A percentile compares a stretch with the other conserved stretches of the same genome.
These are phyloP conservation scores for Claviceps monticola DNA, from an alignment of 2,329 filamentous ascomycete genomes.

Conservation along the genomic window DNA sequence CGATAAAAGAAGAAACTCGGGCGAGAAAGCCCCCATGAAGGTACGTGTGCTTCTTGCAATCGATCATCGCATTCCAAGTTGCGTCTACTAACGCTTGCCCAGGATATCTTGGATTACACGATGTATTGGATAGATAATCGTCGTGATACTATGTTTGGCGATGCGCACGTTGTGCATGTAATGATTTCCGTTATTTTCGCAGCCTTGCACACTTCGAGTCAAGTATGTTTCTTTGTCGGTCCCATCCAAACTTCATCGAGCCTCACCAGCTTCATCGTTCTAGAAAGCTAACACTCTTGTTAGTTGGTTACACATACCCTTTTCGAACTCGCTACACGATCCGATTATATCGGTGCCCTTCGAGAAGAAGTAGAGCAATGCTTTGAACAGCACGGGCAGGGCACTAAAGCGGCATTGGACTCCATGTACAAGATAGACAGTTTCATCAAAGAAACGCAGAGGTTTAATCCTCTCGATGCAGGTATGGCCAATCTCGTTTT, in stretches of 20 bases:
- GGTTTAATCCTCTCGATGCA: constrained; percentile 8
- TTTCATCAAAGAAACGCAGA: constrained; percentile 10
- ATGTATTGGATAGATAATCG: constrained; percentile 7
- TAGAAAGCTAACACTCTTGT: background rate
- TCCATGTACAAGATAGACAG: constrained; percentile 8
- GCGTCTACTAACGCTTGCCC: background rate
- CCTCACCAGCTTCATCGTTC: background rate
- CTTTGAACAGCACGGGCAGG: constrained; percentile 5
- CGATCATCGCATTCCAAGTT: background rate
- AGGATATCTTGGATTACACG: constrained; percentile 8
- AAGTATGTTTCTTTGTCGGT: constrained; percentile 1
- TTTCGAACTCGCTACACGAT: constrained; percentile 8
- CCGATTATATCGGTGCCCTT: constrained; percentile 4
- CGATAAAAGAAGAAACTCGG: background rate
- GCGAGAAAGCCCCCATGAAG: constrained; percentile 5
- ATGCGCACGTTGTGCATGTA: constrained; percentile 5
- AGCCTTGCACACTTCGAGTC: constrained; percentile 8
- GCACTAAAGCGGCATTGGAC: constrained; percentile 4
- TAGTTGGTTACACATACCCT: constrained; percentile 4
- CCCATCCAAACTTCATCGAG: too few species aligned
- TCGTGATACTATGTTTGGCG: background rate
- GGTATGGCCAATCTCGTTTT: background rate
- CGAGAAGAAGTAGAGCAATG: constrained; percentile 6
- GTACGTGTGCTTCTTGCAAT: background rate
- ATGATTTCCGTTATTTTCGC: constrained; percentile 7